A percentile compares a stretch with the other conserved stretches of the same genome.
Evolutionary conservation across 225 moss, liverwort and hornwort species (phyloP).

Genomic region (Physcomitrellopsis africana): DNA sequence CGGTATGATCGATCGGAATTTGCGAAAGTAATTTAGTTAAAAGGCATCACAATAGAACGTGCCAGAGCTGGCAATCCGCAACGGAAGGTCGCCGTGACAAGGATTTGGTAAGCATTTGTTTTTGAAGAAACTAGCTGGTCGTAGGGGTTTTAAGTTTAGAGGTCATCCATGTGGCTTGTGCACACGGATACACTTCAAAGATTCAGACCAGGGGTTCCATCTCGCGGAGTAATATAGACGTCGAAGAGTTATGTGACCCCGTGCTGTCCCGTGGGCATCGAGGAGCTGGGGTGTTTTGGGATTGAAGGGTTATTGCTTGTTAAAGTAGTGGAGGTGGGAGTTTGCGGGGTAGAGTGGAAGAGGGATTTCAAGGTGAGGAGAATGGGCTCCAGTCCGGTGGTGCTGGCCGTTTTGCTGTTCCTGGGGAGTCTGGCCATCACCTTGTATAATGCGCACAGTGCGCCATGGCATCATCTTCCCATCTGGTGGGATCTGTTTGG

Average conservation of each 20-base stretch:
- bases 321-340: too few relatives aligned
- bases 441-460: constrained; percentile 36
- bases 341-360: too few relatives aligned
- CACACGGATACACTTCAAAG: neutral
- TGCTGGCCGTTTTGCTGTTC: constrained; percentile 37
- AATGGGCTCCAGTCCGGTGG: constrained; percentile 54
- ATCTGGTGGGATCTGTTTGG: constrained; percentile 61
- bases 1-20: too few relatives aligned
- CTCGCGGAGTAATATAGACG: neutral
- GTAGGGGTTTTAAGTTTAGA: neutral
- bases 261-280: too few relatives aligned
- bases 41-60: neutral
- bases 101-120: too few relatives aligned
- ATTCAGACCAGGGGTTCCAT: neutral
- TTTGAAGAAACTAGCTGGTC: too few relatives aligned
- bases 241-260: too few relatives aligned
- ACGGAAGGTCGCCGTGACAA: too few relatives aligned
- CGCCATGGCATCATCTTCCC: constrained; percentile 47
- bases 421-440: constrained; percentile 46
- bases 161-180: constrained; percentile 15
- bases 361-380: neutral
- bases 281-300: too few relatives aligned
- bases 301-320: too few relatives aligned
- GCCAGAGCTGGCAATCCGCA: neutral
- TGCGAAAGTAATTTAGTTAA: too few relatives aligned